These are phyloP conservation scores for Cordyceps javanica DNA, from an alignment of 2,329 filamentous ascomycete species.

Conservation along the genomic window DNA sequence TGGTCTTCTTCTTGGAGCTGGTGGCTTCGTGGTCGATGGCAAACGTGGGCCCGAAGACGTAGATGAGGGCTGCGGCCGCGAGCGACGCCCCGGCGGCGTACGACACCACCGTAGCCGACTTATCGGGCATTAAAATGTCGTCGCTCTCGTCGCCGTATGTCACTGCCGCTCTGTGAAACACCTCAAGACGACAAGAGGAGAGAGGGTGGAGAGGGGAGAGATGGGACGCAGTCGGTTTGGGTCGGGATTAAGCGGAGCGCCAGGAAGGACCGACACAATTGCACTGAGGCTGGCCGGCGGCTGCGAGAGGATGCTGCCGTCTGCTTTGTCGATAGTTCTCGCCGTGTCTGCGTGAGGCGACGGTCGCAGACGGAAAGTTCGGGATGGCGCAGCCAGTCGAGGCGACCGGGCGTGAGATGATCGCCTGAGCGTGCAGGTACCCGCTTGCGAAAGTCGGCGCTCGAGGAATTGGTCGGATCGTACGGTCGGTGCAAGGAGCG, in stretches of 20 bases:
- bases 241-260: constrained; percentile 4
- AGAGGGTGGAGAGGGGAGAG: background rate
- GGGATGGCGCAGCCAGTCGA: background rate
- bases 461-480: background rate
- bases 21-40: constrained; percentile 79
- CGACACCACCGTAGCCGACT: constrained; percentile 50
- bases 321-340: background rate
- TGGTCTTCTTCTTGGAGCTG: constrained; percentile 67
- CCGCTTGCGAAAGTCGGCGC: background rate
- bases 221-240: constrained; percentile 4
- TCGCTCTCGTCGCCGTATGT: background rate
- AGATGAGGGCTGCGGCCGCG: constrained; percentile 89
- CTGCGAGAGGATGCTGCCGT: background rate
- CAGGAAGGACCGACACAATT: background rate
- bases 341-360: background rate
- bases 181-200: background rate
- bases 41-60: constrained; percentile 96
- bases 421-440: constrained; percentile 1
- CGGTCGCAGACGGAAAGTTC: background rate
- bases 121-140: constrained; percentile 29
- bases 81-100: constrained; percentile 95
- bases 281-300: background rate
- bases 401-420: background rate
- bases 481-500: background rate
- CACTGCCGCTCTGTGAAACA: constrained; percentile 12